Evolutionary conservation across 2,329 filamentous ascomycete species (phyloP), one percentile per base, ranked within the genome.

Genomic region (Calonectria naviculata): DNA sequence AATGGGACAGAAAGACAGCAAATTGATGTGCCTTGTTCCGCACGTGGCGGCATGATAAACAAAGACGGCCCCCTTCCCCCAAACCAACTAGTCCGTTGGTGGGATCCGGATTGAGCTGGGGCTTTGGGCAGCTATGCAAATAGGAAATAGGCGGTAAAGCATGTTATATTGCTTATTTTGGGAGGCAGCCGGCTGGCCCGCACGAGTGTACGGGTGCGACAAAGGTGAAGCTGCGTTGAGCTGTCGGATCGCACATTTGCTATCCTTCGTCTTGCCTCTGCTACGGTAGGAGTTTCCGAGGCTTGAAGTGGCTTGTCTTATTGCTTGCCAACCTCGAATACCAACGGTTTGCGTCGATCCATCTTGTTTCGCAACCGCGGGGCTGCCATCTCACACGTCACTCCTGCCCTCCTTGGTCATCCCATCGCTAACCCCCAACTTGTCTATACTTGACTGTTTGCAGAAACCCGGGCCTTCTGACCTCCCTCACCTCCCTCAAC

Each of bases 331-430:
- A 47, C 42, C 54, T 29, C 31, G 42, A 47, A 26, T 26, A 65
- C 28, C 34, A 17, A 21, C 26, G 17, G 41, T 42, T 47, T 41
- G 54, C 38, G 44, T 62, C 46, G 46, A 34, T 61, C 58, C 29
- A 56, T 56, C 56, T 19, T 26, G n/a, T 26, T 44, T 49, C 31
- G 28, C 42, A 24, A 58, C 38, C 28, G 46, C 28, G 38, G 36
- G 46, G 29, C 52, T 44, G n/a, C 63, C 52, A 28, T 60, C 65
- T 52, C 69, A 44, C 60, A 62, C 69, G 52, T 68, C 42, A 38
- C 47, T 65, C 29, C 46, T 31, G 36, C 49, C 41, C 54, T 28
- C 24, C 31, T 21, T 36, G 17, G 34, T n/a, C 34, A 42, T 29
- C 24, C 24, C 49, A 36, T 44, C 12, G 44, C 52, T 19, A 26